Percentiles rank a stretch among this genome's conserved stretches.
Conservation (phyloP, 441 rosid species). For the Pelargonium citronellum region DNA sequence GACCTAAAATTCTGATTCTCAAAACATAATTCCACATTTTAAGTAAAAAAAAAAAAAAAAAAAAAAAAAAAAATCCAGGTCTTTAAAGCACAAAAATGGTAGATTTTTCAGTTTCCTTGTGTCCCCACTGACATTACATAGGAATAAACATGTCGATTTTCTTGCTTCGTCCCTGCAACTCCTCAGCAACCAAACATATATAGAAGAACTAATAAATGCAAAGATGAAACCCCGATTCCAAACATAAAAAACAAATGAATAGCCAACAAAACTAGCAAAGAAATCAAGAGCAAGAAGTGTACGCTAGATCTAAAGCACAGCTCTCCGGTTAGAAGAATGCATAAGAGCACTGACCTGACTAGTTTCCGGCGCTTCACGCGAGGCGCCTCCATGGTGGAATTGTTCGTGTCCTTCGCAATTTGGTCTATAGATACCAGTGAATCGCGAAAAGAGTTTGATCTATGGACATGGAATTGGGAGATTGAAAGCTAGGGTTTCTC, state of each 20-base stretch:
- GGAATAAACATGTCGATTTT: neutral
- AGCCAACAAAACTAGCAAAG: neutral
- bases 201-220: neutral
- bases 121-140: neutral
- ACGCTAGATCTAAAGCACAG: neutral
- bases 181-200: constrained; percentile 11
- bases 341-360: constrained; percentile 29
- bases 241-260: neutral
- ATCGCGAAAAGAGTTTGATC: neutral
- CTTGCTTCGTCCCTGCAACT: neutral
- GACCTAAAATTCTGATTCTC: neutral
- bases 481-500: neutral
- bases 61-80: neutral
- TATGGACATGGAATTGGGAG: neutral
- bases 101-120: neutral
- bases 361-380: constrained; percentile 46
- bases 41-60: too few species aligned
- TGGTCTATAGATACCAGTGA: neutral
- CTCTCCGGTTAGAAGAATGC: neutral
- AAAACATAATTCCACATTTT: neutral
- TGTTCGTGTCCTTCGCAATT: neutral
- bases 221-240: neutral
- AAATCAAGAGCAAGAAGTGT: neutral
- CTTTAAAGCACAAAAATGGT: neutral
- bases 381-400: constrained; percentile 29